Percentiles rank a stretch among this genome's conserved stretches.
phyloP scores from a whole-genome alignment of 75 land plant species.

The Larix kaempferi region DNA sequence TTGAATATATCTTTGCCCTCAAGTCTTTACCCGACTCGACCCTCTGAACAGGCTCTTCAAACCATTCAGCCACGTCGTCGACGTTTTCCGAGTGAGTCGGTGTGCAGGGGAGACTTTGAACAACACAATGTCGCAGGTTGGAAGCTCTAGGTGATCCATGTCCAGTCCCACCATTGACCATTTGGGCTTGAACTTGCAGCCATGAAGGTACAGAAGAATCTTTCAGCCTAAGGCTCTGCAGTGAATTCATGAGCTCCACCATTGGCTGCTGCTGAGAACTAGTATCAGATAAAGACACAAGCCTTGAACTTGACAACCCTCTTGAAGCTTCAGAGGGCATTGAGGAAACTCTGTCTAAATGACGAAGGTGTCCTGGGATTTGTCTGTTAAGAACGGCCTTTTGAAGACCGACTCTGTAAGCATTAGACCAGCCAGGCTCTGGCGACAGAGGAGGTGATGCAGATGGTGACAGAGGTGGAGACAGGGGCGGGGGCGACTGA shows the following conservation, averaged over 20 bases:
- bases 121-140: background rate
- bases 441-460: conserved; percentile 3
- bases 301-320: background rate
- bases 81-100: background rate
- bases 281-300: background rate
- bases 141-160: background rate
- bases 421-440: background rate
- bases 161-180: background rate
- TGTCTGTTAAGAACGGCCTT: too few species aligned
- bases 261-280: background rate
- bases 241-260: background rate
- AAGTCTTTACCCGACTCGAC: conserved; percentile 93
- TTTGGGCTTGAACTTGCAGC: background rate
- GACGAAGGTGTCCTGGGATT: background rate
- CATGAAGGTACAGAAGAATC: background rate
- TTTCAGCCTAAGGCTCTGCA: background rate
- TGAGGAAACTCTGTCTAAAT: background rate
- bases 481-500: conserved; percentile 28
- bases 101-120: background rate
- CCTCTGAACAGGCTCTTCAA: conserved; percentile 32
- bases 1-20: conserved; percentile 74
- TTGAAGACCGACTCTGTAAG: too few species aligned
- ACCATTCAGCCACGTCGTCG: background rate
- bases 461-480: conserved; percentile 6
- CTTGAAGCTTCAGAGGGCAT: background rate